phyloP scores from a whole-genome alignment of 192 early-diverging fungal genomes.

The Gryganskiella cystojenkinii region DNA sequence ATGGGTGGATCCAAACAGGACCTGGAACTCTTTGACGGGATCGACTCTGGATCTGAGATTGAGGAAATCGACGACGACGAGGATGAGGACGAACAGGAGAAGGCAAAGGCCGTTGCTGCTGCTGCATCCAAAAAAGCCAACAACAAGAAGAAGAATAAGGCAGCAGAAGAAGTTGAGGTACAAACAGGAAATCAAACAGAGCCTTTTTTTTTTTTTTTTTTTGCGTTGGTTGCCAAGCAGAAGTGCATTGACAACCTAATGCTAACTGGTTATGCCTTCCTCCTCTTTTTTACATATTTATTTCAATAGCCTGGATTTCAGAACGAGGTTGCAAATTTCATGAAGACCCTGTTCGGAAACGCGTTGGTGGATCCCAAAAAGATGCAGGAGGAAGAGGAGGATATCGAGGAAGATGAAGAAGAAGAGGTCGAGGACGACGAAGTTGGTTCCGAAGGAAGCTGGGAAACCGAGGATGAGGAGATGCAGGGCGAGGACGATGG shows the following conservation, averaged over 20 bases:
- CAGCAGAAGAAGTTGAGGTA: not conserved
- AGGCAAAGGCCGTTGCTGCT: not conserved
- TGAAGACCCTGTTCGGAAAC: constrained; percentile 47
- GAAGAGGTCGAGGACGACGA: constrained; percentile 13
- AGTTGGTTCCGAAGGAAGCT: too few relatives aligned
- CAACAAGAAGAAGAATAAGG: not conserved
- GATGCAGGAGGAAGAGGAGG: constrained; percentile 14
- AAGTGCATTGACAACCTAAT: not conserved
- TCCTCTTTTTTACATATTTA: too few relatives aligned
- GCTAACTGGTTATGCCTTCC: too few relatives aligned
- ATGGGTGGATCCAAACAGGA: constrained; percentile 46
- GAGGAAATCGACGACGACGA: not conserved
- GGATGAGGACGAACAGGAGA: not conserved
- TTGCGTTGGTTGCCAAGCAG: not conserved
- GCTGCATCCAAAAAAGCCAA: not conserved
- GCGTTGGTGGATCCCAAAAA: constrained; percentile 17
- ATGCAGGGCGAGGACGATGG: not conserved
- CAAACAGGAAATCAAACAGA: not conserved
- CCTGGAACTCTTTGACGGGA: constrained; percentile 30
- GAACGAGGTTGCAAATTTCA: constrained; percentile 41
- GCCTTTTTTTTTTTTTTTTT: not conserved
- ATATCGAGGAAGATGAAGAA: constrained; percentile 23
- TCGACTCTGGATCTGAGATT: constrained; percentile 39
- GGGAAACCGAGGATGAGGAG: too few relatives aligned
- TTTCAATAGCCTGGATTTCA: constrained; percentile 28